Evolutionary conservation across 768 basidiomycete species (phyloP), one percentile per base, ranked within the genome.

Genomic region (Inosperma sp.): DNA sequence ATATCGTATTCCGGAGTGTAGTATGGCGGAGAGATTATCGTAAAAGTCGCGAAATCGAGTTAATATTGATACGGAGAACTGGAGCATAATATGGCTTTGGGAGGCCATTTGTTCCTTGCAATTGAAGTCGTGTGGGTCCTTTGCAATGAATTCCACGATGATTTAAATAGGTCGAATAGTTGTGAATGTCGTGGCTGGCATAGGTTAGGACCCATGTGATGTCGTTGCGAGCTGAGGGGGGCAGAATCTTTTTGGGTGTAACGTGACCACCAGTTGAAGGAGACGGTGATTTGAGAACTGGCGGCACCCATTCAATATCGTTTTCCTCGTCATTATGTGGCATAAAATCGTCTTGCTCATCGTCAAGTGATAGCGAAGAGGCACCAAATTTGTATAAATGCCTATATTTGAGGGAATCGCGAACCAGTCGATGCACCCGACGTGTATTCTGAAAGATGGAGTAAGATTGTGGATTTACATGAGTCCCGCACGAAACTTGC

Each of bases 11-110:
- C 6, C 12, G 35, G 16, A 33, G 12, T 47, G 16, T 19, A 45
- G 27, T 10, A 14, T 14, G n/a, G 42, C n/a, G n/a, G n/a, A n/a
- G n/a, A n/a, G n/a, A n/a, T 53, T 57, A 60, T 30, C 53, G 58
- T 45, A 62, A 53, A 17, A 58, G 27, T 26, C 55, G 59, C 41
- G 49, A 39, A 22, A 66, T 45, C 34, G 53, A 45, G 29, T 35
- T 48, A 22, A 56, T 19, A 36, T 56, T 52, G 10, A 59, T 49
- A 7, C 62, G 63, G 19, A 65, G 54, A 30, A 40, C 61, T 13
- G 55, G 44, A 23, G 63, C 55, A 47, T 61, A 64, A 43, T 59
- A 61, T 27, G 65, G 60, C 19, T 49, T 39, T 14, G 63, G 62
- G 29, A 44, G 19, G 25, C 7, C 14, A 7, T n/a, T 7, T n/a